Conservation (phyloP, 192 early-diverging fungal genomes). For the Bifiguratus adelaidae region DNA sequence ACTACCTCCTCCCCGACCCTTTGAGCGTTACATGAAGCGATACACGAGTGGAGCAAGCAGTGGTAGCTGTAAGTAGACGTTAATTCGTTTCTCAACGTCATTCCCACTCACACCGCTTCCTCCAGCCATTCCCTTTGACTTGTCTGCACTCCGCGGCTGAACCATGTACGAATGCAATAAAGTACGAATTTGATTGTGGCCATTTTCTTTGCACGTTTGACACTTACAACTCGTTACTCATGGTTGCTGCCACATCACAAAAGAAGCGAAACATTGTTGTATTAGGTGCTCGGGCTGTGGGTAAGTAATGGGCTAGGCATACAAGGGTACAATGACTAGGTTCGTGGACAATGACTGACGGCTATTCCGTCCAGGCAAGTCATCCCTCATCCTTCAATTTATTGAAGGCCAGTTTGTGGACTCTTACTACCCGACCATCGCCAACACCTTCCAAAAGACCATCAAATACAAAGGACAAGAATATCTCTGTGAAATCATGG, state of each 20-base stretch:
- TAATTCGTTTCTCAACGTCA: background rate
- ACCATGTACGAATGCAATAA: too few relatives aligned
- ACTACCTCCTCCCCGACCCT: background rate
- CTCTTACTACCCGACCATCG: constrained; percentile 93
- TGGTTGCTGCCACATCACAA: constrained; percentile 22
- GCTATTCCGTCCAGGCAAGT: constrained; percentile 51
- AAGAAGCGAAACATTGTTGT: constrained; percentile 76
- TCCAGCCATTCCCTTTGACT: too few relatives aligned
- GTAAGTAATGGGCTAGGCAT: too few relatives aligned
- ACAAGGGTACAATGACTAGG: too few relatives aligned
- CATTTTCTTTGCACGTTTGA: background rate
- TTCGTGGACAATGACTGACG: too few relatives aligned
- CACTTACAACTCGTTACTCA: constrained; percentile 5
- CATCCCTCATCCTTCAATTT: constrained; percentile 87
- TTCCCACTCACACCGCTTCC: background rate
- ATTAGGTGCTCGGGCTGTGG: constrained; percentile 70
- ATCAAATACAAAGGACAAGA: constrained; percentile 75
- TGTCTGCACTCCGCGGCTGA: too few relatives aligned
- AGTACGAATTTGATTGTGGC: too few relatives aligned
- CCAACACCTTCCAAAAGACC: constrained; percentile 81
- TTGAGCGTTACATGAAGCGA: background rate
- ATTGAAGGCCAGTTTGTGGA: constrained; percentile 86
- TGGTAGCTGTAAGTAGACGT: background rate
- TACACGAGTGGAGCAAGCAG: background rate
- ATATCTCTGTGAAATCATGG: constrained; percentile 83